Evolutionary conservation across 495 filamentous ascomycete species (phyloP), one percentile per base, ranked within the genome.

Genomic region (Podospora didyma): DNA sequence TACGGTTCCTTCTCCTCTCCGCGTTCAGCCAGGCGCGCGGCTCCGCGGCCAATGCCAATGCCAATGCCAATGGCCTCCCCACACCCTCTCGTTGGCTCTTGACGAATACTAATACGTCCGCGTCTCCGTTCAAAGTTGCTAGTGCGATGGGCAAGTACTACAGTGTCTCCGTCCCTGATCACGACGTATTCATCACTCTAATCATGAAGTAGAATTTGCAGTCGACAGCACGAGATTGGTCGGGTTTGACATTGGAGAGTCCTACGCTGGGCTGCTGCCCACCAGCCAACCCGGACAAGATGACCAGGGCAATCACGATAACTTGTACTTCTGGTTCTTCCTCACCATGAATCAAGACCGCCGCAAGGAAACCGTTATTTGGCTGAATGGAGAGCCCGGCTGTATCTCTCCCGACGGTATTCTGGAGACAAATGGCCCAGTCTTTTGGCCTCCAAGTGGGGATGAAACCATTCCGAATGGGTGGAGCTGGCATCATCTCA

Each of bases 211-310:
- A 85, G 82, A 81, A 58, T 92, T 84, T 61, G 70, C 76, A 6
- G 86, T 91, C 54, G 82, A 91, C 61, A 87, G 88, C 22, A 79
- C 0, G 83, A 90, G 22, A 86, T 92, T 7, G 73, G 85, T 58
- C n/a, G n/a, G n/a, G n/a, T 93, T 90, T 60, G 85, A 93, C 59
- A 83, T 89, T 61, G 89, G 89, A 49, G 89, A 93, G 66, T 87
- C 83, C 0, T 93, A 92, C 63, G 79, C 89, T 7, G 89, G 89
- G 21, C 80, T 87, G 17, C 66, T 93, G 7, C 80, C 88, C n/a
- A 89, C 90, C 55, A 69, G 74, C 7, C n/a, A n/a, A n/a, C n/a
- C n/a, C n/a, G n/a, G n/a, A n/a, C n/a, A n/a, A n/a, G n/a, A n/a
- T n/a, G n/a, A n/a, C n/a, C n/a, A n/a, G n/a, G 63, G 71, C 42